Base-by-base conservation (phyloP, 2,329 filamentous ascomycete species). In the Paracorniculantispora psalliotae region DNA sequence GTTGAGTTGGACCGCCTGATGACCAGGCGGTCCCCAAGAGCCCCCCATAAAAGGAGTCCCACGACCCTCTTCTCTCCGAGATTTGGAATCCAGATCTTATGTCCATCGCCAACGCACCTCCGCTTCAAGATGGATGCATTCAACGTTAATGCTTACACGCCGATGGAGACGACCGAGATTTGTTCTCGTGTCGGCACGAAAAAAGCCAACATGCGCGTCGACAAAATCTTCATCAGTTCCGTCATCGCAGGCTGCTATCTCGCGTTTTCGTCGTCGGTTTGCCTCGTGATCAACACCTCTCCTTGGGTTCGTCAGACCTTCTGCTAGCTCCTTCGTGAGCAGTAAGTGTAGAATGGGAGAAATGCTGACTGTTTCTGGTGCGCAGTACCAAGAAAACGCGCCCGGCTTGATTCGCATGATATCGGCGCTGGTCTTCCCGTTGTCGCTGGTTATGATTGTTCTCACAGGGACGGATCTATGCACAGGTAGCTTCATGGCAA, bases 181-280 rank as follows among this genome's bases (percentile, higher is more conserved):
- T 72, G 81, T 59, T 77, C 75, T 1, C 74, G 78, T 12, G 73
- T 77, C n/a, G 82, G 81, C 5, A 72, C 72, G 26, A 73, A 73
- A 56, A 84, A 83, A 65, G 79, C 78, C 10, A 74, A 78, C 58
- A 82, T 79, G 77, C 73, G 79, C 10, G 68, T 77, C 4, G 77
- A 81, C 65, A 83, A 82, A 62, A 71, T 82, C 43, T 81, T 83
- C 63, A 64, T 80, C 48, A 80, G 77, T 61, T 70, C 77, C 4
- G 73, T 82, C 43, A 77, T 80, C 48, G 80, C 80, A 4, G 81
- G 81, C 0, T 76, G 75, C 58, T 67, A 84, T 6, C 69, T 84
- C 1, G 73, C 77, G 2, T 82, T 84, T 62, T 80, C 77, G 5
- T 78, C 76, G 44, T 79, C 77, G 0, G 75, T 77, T 2, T 66